These are phyloP conservation scores for Petrea volubilis DNA, from an alignment of 257 asterid genomes.

Conservation along the genomic window DNA sequence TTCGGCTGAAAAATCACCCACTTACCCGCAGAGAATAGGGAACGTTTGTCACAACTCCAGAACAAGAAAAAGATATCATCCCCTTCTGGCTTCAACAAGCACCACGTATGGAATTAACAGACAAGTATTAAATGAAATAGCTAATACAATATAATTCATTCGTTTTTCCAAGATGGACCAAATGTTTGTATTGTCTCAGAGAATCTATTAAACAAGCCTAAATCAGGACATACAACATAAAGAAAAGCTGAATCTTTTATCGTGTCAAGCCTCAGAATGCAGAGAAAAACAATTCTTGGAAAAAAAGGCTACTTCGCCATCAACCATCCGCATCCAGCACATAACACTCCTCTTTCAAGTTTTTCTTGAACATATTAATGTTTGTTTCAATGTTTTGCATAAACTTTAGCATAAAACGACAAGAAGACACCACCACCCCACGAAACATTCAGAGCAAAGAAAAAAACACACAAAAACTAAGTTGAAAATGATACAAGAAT, in stretches of 20 bases:
- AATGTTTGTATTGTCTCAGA: background rate
- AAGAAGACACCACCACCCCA: background rate
- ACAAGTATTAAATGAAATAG: background rate
- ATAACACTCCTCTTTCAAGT: background rate
- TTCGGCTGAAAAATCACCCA: background rate
- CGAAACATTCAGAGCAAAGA: background rate
- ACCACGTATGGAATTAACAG: background rate
- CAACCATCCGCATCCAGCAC: slow-evolving; percentile 14
- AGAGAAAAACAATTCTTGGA: too few species aligned
- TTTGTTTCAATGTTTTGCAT: background rate
- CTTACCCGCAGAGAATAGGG: background rate
- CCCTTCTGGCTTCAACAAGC: background rate
- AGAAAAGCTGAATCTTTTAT: background rate
- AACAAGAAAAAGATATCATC: background rate
- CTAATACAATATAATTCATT: background rate
- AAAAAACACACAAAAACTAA: background rate
- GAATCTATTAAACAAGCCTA: background rate
- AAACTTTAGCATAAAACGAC: background rate
- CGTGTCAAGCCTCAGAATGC: background rate
- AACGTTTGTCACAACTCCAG: background rate
- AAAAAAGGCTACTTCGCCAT: background rate
- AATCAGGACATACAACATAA: background rate
- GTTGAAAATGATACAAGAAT: background rate
- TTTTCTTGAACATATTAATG: background rate
- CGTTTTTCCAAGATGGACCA: background rate